Conservation (phyloP, 2,329 filamentous ascomycete genomes). For the Colletotrichum nymphaeae region DNA sequence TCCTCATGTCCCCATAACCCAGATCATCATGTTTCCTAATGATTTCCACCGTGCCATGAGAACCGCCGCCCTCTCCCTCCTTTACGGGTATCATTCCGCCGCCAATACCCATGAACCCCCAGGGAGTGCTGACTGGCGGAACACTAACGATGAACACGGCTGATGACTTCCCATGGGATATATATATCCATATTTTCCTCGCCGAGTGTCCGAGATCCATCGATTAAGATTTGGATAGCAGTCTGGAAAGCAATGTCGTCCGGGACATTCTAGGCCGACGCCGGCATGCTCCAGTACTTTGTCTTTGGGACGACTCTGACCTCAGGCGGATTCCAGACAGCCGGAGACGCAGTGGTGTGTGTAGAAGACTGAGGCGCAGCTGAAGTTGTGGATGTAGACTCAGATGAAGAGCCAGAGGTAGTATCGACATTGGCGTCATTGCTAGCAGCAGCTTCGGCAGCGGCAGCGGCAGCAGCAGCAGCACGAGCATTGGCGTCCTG, state of each 20-base stretch:
- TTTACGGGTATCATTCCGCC: too few species aligned
- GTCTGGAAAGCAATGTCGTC: neutral
- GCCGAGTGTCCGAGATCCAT: neutral
- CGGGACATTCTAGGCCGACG: neutral
- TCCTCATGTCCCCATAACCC: too few species aligned
- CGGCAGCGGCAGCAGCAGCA: neutral
- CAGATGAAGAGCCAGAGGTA: too few species aligned
- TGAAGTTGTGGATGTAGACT: too few species aligned
- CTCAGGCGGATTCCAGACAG: neutral
- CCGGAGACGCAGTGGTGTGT: too few species aligned
- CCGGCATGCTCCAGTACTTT: conserved; percentile 9
- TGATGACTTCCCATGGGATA: too few species aligned
- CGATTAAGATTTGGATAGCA: neutral
- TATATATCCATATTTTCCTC: neutral
- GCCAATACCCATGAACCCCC: too few species aligned
- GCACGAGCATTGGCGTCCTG: neutral
- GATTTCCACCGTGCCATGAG: neutral
- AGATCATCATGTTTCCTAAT: too few species aligned
- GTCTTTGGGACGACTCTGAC: conserved; percentile 26
- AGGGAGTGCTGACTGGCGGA: too few species aligned
- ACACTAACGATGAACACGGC: too few species aligned
- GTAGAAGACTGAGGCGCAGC: neutral
- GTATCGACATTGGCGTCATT: too few species aligned
- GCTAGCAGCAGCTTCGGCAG: too few species aligned
- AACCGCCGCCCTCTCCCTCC: neutral